Percentiles rank a stretch among this genome's conserved stretches.
phyloP scores from a whole-genome alignment of 1,139 yeast genomes.

The Yamadazyma dushanensis region DNA sequence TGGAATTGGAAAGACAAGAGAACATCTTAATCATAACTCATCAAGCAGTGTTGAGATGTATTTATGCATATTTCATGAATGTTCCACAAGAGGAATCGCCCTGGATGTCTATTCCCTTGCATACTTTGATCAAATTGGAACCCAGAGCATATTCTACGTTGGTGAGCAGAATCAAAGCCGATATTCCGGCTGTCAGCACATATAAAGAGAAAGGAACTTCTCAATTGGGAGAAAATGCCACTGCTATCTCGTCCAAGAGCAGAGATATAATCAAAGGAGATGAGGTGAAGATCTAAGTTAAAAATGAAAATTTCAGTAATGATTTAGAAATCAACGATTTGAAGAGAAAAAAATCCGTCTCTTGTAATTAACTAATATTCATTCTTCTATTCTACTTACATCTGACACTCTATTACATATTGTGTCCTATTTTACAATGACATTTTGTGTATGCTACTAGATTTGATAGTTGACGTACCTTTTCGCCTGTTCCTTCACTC shows the following conservation, averaged over 20 bases:
- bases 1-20: conserved; percentile 97
- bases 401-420: no score
- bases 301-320: no score
- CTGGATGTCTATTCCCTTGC: conserved; percentile 98
- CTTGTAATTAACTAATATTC: no score
- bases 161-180: conserved; percentile 88
- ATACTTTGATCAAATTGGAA: conserved; percentile 88
- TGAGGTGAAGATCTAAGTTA: conserved; percentile 9
- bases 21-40: conserved; percentile 94
- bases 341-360: no score
- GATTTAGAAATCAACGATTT: no score
- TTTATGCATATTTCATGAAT: conserved; percentile 97
- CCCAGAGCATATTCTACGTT: conserved; percentile 90
- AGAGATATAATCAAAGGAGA: conserved; percentile 39
- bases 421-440: conserved; percentile 1
- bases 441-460: not conserved
- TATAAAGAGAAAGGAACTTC: conserved; percentile 93
- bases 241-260: conserved; percentile 32
- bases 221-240: conserved; percentile 60
- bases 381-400: not conserved
- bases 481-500: conserved; percentile 80
- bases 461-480: conserved; percentile 44
- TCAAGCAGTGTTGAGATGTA: conserved; percentile 94
- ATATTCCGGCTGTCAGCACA: conserved; percentile 96
- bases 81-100: conserved; percentile 97